Percentiles rank a stretch among this genome's conserved stretches.
phyloP scores from a whole-genome alignment of 768 basidiomycete genomes.

The Suillus subalutaceus region DNA sequence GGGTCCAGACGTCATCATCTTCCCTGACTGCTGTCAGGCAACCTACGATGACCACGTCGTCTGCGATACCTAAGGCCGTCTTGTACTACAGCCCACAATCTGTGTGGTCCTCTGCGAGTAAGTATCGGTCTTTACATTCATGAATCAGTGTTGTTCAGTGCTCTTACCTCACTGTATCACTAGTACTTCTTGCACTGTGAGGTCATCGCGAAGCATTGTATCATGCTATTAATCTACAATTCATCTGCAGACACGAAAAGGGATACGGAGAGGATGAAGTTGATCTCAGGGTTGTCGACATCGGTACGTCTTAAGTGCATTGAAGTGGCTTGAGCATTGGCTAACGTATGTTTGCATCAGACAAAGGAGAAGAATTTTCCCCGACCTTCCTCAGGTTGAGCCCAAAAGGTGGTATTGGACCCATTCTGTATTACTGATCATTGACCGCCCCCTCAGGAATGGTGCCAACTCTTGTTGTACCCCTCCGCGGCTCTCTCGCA shows the following conservation, averaged over 20 bases:
- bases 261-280: slow-evolving; percentile 82
- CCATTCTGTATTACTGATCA: slow-evolving; percentile 13
- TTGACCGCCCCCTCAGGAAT: slow-evolving; percentile 51
- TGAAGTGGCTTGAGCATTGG: not conserved
- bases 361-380: slow-evolving; percentile 78
- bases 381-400: slow-evolving; percentile 79
- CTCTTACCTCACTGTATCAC: slow-evolving; percentile 7
- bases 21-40: not conserved
- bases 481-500: slow-evolving; percentile 70
- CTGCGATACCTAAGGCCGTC: slow-evolving; percentile 69
- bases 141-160: not conserved
- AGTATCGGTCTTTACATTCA: slow-evolving; percentile 21
- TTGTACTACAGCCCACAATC: slow-evolving; percentile 68
- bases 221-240: slow-evolving; percentile 11
- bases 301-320: slow-evolving; percentile 41
- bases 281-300: slow-evolving; percentile 67
- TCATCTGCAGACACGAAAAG: slow-evolving; percentile 63
- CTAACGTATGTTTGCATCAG: slow-evolving; percentile 35
- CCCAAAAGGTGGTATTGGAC: slow-evolving; percentile 55
- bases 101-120: slow-evolving; percentile 69
- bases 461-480: slow-evolving; percentile 85
- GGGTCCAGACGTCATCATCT: slow-evolving; percentile 6
- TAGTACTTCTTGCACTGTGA: slow-evolving; percentile 62
- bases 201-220: slow-evolving; percentile 19
- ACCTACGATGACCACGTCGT: slow-evolving; percentile 19